phyloP scores from a whole-genome alignment of 2,329 filamentous ascomycete genomes.

The Talaromyces islandicus region DNA sequence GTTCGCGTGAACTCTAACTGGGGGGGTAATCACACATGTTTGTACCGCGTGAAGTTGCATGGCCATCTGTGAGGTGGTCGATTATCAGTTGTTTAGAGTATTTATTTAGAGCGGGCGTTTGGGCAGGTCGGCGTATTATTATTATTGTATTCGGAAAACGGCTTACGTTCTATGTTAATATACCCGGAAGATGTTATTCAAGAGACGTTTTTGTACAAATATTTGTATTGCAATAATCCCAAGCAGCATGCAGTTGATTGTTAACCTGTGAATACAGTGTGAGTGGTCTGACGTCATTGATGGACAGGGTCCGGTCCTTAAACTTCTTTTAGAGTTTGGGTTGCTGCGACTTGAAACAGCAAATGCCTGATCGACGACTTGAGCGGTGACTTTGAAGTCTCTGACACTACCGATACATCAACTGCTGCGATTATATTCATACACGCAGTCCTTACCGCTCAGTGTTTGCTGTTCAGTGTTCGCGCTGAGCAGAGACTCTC shows the following conservation, averaged over 20 bases:
- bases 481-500: background rate
- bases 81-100: background rate
- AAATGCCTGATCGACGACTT: background rate
- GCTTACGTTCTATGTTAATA: background rate
- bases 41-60: constrained; percentile 42
- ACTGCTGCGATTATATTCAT: background rate
- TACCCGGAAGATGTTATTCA: background rate
- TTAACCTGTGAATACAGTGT: too few species aligned
- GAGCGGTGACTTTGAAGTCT: background rate
- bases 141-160: background rate
- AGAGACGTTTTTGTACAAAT: background rate
- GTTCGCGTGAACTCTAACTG: constrained; percentile 40
- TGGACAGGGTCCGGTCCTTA: background rate
- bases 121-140: background rate
- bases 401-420: background rate
- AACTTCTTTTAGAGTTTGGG: background rate
- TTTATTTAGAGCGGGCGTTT: background rate
- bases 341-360: background rate
- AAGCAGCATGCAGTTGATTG: too few species aligned
- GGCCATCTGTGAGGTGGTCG: constrained; percentile 20
- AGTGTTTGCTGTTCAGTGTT: too few species aligned
- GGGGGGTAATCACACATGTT: constrained; percentile 38
- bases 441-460: too few species aligned
- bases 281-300: background rate
- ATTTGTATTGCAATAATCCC: background rate